Evolutionary conservation across 768 basidiomycete genomes (phyloP).

Genomic region (Tylopilus cervinicoccineus): DNA sequence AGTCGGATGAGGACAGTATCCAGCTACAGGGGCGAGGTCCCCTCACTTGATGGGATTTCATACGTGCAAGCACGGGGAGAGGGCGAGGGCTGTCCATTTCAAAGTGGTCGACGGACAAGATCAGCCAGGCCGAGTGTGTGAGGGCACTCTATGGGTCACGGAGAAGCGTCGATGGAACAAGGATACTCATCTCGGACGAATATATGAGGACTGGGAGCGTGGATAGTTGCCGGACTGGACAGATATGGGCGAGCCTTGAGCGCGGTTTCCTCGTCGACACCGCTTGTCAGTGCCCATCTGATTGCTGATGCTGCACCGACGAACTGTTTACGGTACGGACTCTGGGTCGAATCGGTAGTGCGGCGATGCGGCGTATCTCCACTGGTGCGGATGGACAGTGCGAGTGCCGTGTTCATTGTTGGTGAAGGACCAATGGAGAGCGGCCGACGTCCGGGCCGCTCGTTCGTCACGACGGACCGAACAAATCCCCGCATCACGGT

Average conservation of each 20-base stretch:
- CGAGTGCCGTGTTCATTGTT: too few species aligned
- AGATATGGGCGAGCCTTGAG: conserved; percentile 1
- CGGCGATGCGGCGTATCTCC: conserved; percentile 4
- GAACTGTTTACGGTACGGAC: neutral
- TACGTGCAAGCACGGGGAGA: conserved; percentile 3
- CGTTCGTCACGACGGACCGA: too few species aligned
- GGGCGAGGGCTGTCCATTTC: conserved; percentile 13
- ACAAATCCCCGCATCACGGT: too few species aligned
- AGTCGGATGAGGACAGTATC: conserved; percentile 13
- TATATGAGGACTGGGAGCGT: conserved; percentile 10
- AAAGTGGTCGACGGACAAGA: neutral
- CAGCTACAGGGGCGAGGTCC: conserved; percentile 32
- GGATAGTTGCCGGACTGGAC: conserved; percentile 1
- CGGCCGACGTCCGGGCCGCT: too few species aligned
- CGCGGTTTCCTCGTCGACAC: conserved; percentile 16
- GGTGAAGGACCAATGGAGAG: too few species aligned
- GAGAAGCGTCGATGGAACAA: neutral
- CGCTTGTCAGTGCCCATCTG: conserved; percentile 15
- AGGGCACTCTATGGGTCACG: neutral
- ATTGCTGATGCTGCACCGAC: conserved; percentile 14
- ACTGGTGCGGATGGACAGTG: too few species aligned
- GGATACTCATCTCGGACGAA: conserved; percentile 18
- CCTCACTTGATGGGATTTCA: conserved; percentile 17
- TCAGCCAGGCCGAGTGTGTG: neutral
- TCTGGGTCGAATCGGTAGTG: conserved; percentile 2